Base-by-base conservation (phyloP, 768 basidiomycete species). In the Pleurotus tuoliensis region DNA sequence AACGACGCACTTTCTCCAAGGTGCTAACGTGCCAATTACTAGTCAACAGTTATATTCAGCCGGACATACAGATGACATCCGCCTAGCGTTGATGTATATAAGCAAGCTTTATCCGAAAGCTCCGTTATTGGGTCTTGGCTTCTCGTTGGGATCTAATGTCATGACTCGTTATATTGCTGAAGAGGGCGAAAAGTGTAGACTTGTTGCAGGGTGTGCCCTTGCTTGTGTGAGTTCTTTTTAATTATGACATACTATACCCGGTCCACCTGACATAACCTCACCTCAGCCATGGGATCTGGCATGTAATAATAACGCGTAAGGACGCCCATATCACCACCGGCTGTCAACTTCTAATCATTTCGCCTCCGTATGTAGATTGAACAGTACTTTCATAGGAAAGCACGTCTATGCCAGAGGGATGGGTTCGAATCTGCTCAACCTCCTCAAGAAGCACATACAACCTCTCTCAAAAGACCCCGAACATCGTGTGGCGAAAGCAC, bases 121-220 rank as follows among this genome's bases (percentile, higher is more conserved):
- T 0, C 90, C 88, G 3, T 73, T 98, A 38, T 71, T 96, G 15
- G 96, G 91, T 12, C 71, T 97, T 8, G 93, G 95, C 5, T 98
- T 96, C 76, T 97, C 94, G 3, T 82, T 99, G 38, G 97, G 96
- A 43, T 90, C 94, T 43, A 93, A 92, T 67, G 89, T 98, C 37
- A 72, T 98, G 62, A 89, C 93, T 34, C 81, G 92, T 59, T 97
- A 97, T 69, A 73, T 95, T 50, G 93, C 89, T 4, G 88, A 96
- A 71, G 90, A 96, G 66, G 86, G 89, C 12, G 75, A 75, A 38
- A 64, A 73, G 18, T 82, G 83, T 63, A 81, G 88, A 58, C 68
- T 94, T 30, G 70, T 70, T 53, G 82, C 86, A 3, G 89, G 82
- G 27, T 87, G 86, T 71, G 82, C 79, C 15, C 73, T 94, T 15